Conservation (phyloP, 2,329 filamentous ascomycete genomes). For the Aschersonia sp. region DNA sequence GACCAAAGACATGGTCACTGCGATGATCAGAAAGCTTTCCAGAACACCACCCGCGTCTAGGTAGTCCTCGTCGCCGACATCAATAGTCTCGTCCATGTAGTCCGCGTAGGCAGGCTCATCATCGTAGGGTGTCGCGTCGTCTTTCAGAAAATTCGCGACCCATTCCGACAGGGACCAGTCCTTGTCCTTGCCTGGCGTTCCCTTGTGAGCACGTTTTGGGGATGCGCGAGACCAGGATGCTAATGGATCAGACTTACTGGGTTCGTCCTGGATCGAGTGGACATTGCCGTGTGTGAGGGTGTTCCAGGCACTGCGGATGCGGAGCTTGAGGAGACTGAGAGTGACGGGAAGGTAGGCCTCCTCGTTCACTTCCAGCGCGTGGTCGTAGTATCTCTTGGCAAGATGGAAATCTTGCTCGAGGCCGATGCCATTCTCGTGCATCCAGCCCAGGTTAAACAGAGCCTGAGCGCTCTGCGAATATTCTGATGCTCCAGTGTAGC, state of each 20-base stretch:
- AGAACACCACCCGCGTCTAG: slow-evolving; percentile 64
- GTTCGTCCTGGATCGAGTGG: slow-evolving; percentile 84
- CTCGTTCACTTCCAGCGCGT: slow-evolving; percentile 77
- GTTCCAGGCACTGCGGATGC: slow-evolving; percentile 85
- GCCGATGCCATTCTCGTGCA: slow-evolving; percentile 94
- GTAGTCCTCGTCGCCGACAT: slow-evolving; percentile 41
- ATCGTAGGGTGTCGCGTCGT: slow-evolving; percentile 53
- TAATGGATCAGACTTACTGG: slow-evolving; percentile 40
- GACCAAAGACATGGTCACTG: slow-evolving; percentile 57
- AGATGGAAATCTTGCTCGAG: slow-evolving; percentile 93
- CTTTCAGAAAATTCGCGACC: slow-evolving; percentile 71
- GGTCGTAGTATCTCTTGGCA: slow-evolving; percentile 90
- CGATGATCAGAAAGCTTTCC: slow-evolving; percentile 74
- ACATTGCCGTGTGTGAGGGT: slow-evolving; percentile 78
- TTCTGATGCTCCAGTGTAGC: slow-evolving; percentile 85
- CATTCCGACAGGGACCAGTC: slow-evolving; percentile 73
- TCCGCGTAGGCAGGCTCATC: slow-evolving; percentile 33
- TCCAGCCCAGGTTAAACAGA: slow-evolving; percentile 95
- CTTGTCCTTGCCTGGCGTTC: slow-evolving; percentile 44
- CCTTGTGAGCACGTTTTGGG: slow-evolving; percentile 8
- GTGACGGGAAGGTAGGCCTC: slow-evolving; percentile 92
- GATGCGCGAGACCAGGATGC: slow-evolving; percentile 7
- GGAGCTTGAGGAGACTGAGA: slow-evolving; percentile 71
- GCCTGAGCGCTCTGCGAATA: slow-evolving; percentile 87
- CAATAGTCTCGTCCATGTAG: slow-evolving; percentile 39